These are phyloP conservation scores for Yarrowia sp. DNA, from an alignment of 805 yeast species.

Conservation along the genomic window DNA sequence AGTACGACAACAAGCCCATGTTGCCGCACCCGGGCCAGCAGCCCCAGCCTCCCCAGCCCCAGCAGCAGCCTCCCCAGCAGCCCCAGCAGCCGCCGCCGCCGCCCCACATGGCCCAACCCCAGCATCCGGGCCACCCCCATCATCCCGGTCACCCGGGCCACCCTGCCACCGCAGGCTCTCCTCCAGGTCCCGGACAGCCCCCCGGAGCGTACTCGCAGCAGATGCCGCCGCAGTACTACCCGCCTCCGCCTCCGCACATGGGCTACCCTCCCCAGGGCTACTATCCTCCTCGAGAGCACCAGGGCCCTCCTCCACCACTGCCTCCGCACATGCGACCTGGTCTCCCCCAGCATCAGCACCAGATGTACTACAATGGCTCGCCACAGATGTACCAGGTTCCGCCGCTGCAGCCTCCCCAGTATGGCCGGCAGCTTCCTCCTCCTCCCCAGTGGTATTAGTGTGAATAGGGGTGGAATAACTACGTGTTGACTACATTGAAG, in stretches of 20 bases:
- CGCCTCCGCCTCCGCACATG: constrained; percentile 32
- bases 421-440: constrained; percentile 32
- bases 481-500: no score
- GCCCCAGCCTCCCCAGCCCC: background rate
- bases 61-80: constrained; percentile 2
- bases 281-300: constrained; percentile 29
- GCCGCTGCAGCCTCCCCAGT: constrained; percentile 29
- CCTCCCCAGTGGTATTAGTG: constrained; percentile 33
- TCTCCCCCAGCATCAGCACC: constrained; percentile 21
- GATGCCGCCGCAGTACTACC: constrained; percentile 32
- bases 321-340: constrained; percentile 35
- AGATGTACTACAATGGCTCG: constrained; percentile 27
- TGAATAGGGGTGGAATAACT: no score
- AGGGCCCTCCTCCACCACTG: constrained; percentile 13
- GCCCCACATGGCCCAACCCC: constrained; percentile 20
- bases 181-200: constrained; percentile 16
- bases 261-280: constrained; percentile 33
- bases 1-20: constrained; percentile 31
- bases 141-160: constrained; percentile 28
- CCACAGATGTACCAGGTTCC: constrained; percentile 30
- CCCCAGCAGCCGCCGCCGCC: constrained; percentile 8
- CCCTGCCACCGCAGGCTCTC: background rate
- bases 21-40: constrained; percentile 27
- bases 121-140: constrained; percentile 26
- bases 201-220: constrained; percentile 16